Base-by-base conservation (phyloP, 768 basidiomycete species). In the Postia placenta region DNA sequence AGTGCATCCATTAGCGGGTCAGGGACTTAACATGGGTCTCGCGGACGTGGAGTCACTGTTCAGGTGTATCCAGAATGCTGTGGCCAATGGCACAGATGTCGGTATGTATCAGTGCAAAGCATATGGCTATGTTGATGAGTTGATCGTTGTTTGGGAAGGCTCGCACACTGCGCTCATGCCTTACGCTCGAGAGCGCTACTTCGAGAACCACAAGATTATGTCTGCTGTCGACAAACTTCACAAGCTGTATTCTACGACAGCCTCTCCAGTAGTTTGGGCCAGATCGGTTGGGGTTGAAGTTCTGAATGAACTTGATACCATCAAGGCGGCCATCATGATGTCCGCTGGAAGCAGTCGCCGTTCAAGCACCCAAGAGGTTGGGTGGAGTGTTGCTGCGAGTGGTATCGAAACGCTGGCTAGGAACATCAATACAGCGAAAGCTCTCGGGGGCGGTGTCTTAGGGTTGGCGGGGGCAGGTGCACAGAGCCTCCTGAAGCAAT, bases 11-110 rank as follows among this genome's bases (percentile, higher is more conserved):
- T 79, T 98, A 23, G 95, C 94, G 0, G 96, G 96, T 2, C 95
- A 98, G 64, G 96, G 95, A 0, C 73, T 98, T 36, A 98, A 99
- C 64, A 70, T 95, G 61, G 96, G 95, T n/a, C 71, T 99, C 24
- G 85, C 74, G 1, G 95, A 99, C 63, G 90, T 85, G 2, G 76
- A 85, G 59, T 76, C 76, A 48, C 76, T 99, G 12, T 71, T 81
- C 0, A 72, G 74, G 41, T 81, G 81, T 55, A 79, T 97, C 30
- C 67, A 80, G 26, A 59, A 69, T 5, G 75, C 84, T 0, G 54
- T 87, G 17, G 55, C 60, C 11, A 64, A 72, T 1, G 95, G 95
- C 4, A 81, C 82, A 2, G 96, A 99, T 63, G 74, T 97, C 41
- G 96, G 95, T 82, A 48, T 60, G 80, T 66, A 12, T 27, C 5